These are phyloP conservation scores for Calonectria pteridis DNA, from an alignment of 2,329 filamentous ascomycete genomes.

Conservation along the genomic window DNA sequence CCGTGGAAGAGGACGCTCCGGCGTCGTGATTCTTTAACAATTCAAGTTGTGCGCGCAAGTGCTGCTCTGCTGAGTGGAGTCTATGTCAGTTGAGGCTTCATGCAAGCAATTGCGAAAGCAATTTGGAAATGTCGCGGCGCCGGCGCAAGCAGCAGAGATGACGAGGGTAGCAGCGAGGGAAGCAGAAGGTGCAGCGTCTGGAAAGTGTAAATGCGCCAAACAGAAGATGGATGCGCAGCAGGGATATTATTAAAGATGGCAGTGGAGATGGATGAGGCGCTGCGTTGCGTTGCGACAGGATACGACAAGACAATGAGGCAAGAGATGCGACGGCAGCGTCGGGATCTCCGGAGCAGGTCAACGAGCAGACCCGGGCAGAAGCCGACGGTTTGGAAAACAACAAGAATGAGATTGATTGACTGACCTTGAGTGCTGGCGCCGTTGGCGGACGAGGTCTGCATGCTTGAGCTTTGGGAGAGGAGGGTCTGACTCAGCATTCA, in stretches of 20 bases:
- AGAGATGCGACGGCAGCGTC: conserved; percentile 1
- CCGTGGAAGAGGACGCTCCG: conserved; percentile 48
- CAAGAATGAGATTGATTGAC: conserved; percentile 40
- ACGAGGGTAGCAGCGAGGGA: conserved; percentile 23
- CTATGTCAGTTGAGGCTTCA: conserved; percentile 41
- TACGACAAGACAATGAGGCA: conserved; percentile 4
- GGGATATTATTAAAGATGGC: conserved; percentile 38
- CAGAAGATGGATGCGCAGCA: conserved; percentile 32
- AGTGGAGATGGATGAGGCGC: conserved; percentile 25
- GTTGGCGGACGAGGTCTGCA: conserved; percentile 50
- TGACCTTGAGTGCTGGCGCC: conserved; percentile 50
- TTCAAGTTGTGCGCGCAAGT: conserved; percentile 59
- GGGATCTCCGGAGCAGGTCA: conserved; percentile 14
- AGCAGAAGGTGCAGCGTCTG: conserved; percentile 25
- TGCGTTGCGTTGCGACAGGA: conserved; percentile 37
- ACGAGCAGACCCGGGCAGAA: conserved; percentile 29
- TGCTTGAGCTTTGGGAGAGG: conserved; percentile 45
- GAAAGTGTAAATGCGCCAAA: conserved; percentile 32
- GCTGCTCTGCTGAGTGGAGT: conserved; percentile 51
- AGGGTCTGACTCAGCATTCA: conserved; percentile 52
- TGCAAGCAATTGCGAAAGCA: conserved; percentile 31
- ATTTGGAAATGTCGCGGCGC: conserved; percentile 29
- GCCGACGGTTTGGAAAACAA: conserved; percentile 16
- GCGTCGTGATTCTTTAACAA: conserved; percentile 56
- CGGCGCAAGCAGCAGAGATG: conserved; percentile 25